Evolutionary conservation across 176 grass and related monocot genomes (phyloP).

Genomic region (Carex kokanica): DNA sequence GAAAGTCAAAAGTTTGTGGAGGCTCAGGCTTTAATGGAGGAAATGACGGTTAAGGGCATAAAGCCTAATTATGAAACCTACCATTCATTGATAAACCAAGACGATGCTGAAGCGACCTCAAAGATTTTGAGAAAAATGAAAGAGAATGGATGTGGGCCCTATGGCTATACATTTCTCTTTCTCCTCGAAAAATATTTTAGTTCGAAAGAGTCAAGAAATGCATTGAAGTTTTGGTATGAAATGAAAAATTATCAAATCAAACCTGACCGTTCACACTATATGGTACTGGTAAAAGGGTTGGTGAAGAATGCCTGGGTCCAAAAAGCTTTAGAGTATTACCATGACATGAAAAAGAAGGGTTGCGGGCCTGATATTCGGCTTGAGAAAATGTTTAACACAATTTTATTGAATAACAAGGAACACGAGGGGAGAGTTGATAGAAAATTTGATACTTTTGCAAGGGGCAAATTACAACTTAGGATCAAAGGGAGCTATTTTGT

Average conservation of each 20-base stretch:
- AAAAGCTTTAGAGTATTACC: slow-evolving; percentile 80
- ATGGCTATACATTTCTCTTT: slow-evolving; percentile 55
- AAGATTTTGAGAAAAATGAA: slow-evolving; percentile 70
- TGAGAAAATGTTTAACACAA: slow-evolving; percentile 63
- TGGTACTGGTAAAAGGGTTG: slow-evolving; percentile 62
- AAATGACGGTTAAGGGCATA: slow-evolving; percentile 59
- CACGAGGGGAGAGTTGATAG: slow-evolving; percentile 53
- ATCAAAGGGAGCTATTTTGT: background rate
- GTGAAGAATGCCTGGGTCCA: slow-evolving; percentile 55
- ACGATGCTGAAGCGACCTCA: slow-evolving; percentile 48
- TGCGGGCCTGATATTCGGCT: slow-evolving; percentile 63
- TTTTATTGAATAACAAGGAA: slow-evolving; percentile 64
- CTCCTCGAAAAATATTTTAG: slow-evolving; percentile 70
- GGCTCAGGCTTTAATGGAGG: slow-evolving; percentile 53
- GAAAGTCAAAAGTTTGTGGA: slow-evolving; percentile 66
- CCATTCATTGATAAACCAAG: slow-evolving; percentile 62
- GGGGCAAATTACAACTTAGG: slow-evolving; percentile 18
- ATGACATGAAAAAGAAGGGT: slow-evolving; percentile 78
- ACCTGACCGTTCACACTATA: slow-evolving; percentile 65
- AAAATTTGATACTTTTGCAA: slow-evolving; percentile 46
- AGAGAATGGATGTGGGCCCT: slow-evolving; percentile 52
- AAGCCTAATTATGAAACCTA: slow-evolving; percentile 55
- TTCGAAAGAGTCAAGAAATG: slow-evolving; percentile 54
- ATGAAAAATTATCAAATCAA: slow-evolving; percentile 62
- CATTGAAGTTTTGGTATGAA: slow-evolving; percentile 71